These are phyloP conservation scores for Mimosa pudica DNA, from an alignment of 306 rosid species.

Conservation along the genomic window DNA sequence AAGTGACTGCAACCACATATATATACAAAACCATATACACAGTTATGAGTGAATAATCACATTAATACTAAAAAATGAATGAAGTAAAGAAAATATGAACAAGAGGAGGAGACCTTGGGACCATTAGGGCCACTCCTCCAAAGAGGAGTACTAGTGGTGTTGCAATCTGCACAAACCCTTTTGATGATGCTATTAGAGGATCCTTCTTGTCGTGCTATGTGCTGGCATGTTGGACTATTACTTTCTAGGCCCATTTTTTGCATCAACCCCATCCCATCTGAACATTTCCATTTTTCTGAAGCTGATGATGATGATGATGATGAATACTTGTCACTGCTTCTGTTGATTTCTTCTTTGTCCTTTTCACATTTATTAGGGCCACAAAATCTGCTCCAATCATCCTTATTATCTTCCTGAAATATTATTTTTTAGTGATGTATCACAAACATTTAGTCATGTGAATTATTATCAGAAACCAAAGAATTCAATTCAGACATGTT, in stretches of 20 bases:
- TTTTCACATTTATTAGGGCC: neutral
- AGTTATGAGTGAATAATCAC: neutral
- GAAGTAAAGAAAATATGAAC: neutral
- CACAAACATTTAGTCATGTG: neutral
- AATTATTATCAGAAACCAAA: neutral
- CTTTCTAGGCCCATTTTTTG: slow-evolving; percentile 43
- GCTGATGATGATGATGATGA: neutral
- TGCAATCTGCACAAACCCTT: slow-evolving; percentile 87
- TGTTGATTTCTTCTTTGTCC: slow-evolving; percentile 28
- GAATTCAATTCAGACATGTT: neutral
- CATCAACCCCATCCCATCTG: slow-evolving; percentile 64
- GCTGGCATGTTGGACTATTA: neutral
- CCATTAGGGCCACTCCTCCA: slow-evolving; percentile 96
- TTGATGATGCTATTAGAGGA: slow-evolving; percentile 5
- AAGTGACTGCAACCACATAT: slow-evolving; percentile 59
- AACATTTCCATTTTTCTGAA: slow-evolving; percentile 29
- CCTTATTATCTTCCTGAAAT: neutral
- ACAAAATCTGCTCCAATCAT: neutral
- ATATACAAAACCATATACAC: no score
- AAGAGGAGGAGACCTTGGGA: slow-evolving; percentile 58
- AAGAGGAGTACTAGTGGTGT: slow-evolving; percentile 79
- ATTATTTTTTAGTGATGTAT: neutral
- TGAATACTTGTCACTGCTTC: slow-evolving; percentile 29
- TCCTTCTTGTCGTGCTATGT: neutral
- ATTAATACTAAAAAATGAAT: neutral